Evolutionary conservation across 164 flowering plant genomes (phyloP).

Genomic region (Hamamelis virginiana): DNA sequence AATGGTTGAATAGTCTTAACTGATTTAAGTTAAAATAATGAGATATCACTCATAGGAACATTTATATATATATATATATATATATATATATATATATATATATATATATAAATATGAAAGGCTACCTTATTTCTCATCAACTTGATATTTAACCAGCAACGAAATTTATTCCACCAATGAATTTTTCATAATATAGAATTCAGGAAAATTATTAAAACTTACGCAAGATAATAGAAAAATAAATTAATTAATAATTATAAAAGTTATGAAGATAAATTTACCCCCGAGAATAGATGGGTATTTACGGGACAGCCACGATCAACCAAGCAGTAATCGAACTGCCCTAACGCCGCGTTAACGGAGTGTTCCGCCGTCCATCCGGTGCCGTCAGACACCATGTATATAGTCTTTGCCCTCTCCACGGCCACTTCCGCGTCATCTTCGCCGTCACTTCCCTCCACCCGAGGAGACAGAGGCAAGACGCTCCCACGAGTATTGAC

Average conservation of each 20-base stretch:
- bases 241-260: not conserved
- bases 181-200: too few relatives aligned
- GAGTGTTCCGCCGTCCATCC: conserved; percentile 96
- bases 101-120: too few relatives aligned
- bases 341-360: conserved; percentile 87
- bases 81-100: too few relatives aligned
- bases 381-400: conserved; percentile 90
- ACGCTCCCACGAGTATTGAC: conserved; percentile 1
- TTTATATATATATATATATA: too few relatives aligned
- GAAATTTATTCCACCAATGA: too few relatives aligned
- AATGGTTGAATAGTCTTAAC: too few relatives aligned
- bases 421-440: conserved; percentile 27
- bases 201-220: too few relatives aligned
- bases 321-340: conserved; percentile 84
- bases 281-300: conserved; percentile 90
- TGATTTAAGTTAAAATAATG: too few relatives aligned
- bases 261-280: conserved; percentile 24
- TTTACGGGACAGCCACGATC: conserved; percentile 77
- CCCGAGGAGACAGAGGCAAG: not conserved
- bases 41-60: too few relatives aligned
- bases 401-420: conserved; percentile 53
- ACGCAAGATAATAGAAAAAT: not conserved
- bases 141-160: too few relatives aligned
- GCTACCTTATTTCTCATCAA: too few relatives aligned
- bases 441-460: conserved; percentile 22